Percentiles rank a stretch among this genome's conserved stretches.
Conservation (phyloP, 2,329 filamentous ascomycete genomes). For the Cytospora chrysosperma region DNA sequence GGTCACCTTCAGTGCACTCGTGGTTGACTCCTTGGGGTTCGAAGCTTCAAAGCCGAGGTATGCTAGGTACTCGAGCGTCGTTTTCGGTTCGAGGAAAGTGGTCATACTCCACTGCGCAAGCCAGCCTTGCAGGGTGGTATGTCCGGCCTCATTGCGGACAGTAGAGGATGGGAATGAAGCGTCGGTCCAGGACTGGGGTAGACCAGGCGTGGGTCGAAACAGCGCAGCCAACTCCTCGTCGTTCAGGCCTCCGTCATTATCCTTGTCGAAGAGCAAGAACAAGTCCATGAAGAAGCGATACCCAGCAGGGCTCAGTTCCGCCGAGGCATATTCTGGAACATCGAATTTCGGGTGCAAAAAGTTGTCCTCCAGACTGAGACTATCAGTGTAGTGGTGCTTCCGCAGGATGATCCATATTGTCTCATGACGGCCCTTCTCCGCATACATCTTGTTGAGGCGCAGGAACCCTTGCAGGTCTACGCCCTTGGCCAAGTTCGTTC, state of each 20-base stretch:
- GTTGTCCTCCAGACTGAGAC: conserved; percentile 82
- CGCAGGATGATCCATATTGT: conserved; percentile 97
- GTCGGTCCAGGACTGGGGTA: conserved; percentile 84
- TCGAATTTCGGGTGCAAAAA: conserved; percentile 95
- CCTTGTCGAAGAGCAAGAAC: conserved; percentile 92
- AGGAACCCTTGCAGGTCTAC: conserved; percentile 84
- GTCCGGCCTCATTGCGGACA: conserved; percentile 89
- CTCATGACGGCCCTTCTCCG: conserved; percentile 95
- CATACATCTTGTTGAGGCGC: conserved; percentile 91
- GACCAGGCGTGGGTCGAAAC: conserved; percentile 88
- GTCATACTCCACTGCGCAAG: conserved; percentile 99
- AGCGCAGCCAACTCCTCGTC: conserved; percentile 79
- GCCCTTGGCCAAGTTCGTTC: conserved; percentile 64
- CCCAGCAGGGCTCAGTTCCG: conserved; percentile 88
- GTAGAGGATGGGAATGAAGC: conserved; percentile 90
- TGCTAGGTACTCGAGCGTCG: conserved; percentile 90
- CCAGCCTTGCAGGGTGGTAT: conserved; percentile 97
- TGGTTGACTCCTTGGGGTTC: conserved; percentile 72
- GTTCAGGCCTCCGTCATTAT: conserved; percentile 93
- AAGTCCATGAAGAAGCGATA: conserved; percentile 98
- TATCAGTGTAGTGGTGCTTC: conserved; percentile 95
- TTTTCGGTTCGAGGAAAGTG: conserved; percentile 92
- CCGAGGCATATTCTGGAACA: conserved; percentile 86
- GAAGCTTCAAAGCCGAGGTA: conserved; percentile 91
- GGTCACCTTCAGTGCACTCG: conserved; percentile 85